A percentile compares a stretch with the other conserved stretches of the same genome.
Evolutionary conservation across 2,329 filamentous ascomycete genomes (phyloP).

Genomic region (Colletotrichum higginsianum): DNA sequence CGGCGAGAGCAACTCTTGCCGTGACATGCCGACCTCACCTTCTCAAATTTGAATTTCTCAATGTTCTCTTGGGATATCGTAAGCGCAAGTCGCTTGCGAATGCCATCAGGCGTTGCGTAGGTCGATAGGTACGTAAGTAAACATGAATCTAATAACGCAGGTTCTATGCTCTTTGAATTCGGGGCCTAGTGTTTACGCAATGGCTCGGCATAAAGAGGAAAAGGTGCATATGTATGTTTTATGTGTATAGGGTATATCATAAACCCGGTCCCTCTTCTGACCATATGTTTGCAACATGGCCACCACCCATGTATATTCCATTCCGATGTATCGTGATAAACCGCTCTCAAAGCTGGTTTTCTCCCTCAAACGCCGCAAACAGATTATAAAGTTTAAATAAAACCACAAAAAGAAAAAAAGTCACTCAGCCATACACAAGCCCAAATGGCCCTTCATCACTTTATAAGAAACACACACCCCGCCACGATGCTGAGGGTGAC

Average conservation of each 20-base stretch:
- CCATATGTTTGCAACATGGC: conserved; percentile 8
- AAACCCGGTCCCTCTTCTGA: conserved; percentile 17
- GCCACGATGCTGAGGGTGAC: conserved; percentile 64
- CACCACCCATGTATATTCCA: conserved; percentile 11
- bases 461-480: conserved; percentile 65
- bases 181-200: no score
- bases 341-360: conserved; percentile 40
- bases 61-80: neutral
- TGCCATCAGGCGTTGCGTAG: neutral
- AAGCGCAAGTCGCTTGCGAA: conserved; percentile 24
- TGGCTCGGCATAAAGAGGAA: neutral
- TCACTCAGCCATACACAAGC: neutral
- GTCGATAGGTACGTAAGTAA: no score
- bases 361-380: conserved; percentile 9
- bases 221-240: neutral
- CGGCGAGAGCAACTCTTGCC: conserved; percentile 27
- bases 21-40: neutral
- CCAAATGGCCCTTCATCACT: conserved; percentile 42
- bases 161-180: no score
- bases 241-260: conserved; percentile 23
- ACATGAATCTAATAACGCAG: no score
- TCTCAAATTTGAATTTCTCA: neutral
- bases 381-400: conserved; percentile 18
- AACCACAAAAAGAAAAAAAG: no score
- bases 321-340: conserved; percentile 15